phyloP scores from a whole-genome alignment of 2,329 filamentous ascomycete genomes.

The Nemania diffusa region DNA sequence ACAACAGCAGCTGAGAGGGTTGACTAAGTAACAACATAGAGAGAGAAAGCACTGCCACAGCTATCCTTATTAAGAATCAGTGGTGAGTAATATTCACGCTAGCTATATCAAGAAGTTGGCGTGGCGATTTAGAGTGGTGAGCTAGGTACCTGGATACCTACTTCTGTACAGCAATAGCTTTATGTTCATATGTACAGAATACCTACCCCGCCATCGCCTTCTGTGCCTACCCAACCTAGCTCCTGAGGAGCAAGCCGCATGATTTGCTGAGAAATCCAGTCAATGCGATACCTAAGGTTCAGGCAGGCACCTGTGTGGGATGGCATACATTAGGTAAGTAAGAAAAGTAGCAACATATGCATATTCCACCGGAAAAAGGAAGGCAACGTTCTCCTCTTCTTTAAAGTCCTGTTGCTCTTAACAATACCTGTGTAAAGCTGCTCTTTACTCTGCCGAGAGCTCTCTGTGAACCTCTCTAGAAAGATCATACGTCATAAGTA shows the following conservation, averaged over 20 bases:
- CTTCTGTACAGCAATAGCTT: too few species aligned
- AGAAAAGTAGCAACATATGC: background rate
- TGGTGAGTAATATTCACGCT: background rate
- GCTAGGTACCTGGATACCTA: too few species aligned
- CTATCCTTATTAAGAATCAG: too few species aligned
- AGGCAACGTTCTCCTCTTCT: background rate
- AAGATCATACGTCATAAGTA: conserved; percentile 29
- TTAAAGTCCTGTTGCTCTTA: background rate
- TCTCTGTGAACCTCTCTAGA: background rate
- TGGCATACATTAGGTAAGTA: background rate
- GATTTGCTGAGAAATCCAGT: conserved; percentile 35
- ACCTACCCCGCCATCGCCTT: background rate
- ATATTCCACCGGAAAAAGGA: background rate
- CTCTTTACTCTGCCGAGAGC: conserved; percentile 3
- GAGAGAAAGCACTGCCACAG: background rate
- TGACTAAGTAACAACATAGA: conserved; percentile 15
- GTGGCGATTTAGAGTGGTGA: background rate
- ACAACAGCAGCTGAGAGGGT: conserved; percentile 22
- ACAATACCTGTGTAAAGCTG: conserved; percentile 10
- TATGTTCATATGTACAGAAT: too few species aligned
- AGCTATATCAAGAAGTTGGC: background rate
- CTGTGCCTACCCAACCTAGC: conserved; percentile 3
- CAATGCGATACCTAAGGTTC: conserved; percentile 18
- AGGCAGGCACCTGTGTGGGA: background rate
- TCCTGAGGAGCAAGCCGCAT: conserved; percentile 17